phyloP scores from a whole-genome alignment of 2,329 filamentous ascomycete species.

The Arthrobotrys sinensis region DNA sequence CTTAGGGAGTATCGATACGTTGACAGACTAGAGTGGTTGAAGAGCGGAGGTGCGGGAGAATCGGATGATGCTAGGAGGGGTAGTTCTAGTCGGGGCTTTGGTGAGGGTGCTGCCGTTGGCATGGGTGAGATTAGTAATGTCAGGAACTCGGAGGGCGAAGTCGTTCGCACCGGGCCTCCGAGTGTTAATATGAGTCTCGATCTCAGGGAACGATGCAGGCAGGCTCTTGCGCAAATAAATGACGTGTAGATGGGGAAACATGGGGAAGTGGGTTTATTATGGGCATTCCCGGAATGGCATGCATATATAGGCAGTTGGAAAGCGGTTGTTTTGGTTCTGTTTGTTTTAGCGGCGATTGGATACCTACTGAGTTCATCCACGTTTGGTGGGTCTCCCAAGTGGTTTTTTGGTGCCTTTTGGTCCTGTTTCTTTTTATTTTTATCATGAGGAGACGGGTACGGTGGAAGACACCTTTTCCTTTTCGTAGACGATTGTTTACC shows the following conservation, averaged over 20 bases:
- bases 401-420: neutral
- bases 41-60: constrained; percentile 64
- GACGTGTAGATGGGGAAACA: constrained; percentile 25
- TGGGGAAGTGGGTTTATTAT: neutral
- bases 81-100: constrained; percentile 2
- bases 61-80: constrained; percentile 26
- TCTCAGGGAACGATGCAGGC: constrained; percentile 52
- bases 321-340: constrained; percentile 12
- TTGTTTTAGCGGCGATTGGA: constrained; percentile 27
- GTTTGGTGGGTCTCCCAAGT: neutral
- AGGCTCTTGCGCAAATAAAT: constrained; percentile 57
- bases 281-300: constrained; percentile 5
- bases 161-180: constrained; percentile 36
- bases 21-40: constrained; percentile 75
- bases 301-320: constrained; percentile 22
- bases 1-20: constrained; percentile 81
- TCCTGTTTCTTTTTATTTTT: neutral
- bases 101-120: constrained; percentile 16
- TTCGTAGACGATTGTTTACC: constrained; percentile 3
- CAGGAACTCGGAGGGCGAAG: constrained; percentile 46
- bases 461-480: neutral
- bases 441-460: neutral
- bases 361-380: constrained; percentile 11
- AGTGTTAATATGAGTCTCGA: constrained; percentile 58
- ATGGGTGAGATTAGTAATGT: constrained; percentile 28